Evolutionary conservation across 306 rosid species (phyloP), one percentile per base, ranked within the genome.

Genomic region (Biancaea sappan): DNA sequence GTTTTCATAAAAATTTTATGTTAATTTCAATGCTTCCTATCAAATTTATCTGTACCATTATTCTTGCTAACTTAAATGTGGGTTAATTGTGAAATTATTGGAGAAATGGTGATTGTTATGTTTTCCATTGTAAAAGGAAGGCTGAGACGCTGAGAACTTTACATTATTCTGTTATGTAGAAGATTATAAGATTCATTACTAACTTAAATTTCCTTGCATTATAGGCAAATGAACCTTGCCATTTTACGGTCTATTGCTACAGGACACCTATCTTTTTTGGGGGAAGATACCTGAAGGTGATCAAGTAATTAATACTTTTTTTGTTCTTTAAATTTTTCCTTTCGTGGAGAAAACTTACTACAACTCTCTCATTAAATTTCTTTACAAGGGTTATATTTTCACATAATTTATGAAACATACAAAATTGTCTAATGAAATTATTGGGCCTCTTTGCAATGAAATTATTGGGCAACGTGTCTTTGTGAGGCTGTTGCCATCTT

Each of bases 251-350:
- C 56, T 48, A 40, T 34, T 84, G 82, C 78, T 46, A 44, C 67
- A 54, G 87, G 67, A 73, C 84, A 7, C 90, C 88, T 40, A 68
- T 89, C 69, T 94, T 77, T 83, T 71, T 94, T 81, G 91, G 90
- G 81, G 98, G 98, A 80, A 84, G 98, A 86, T 94, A 91, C 83
- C 82, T 89, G 56, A 91, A 89, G 93, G 98, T 91, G 76, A 64
- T 41, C 71, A 13, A 34, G 15, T 64, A 64, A 53, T 74, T 67
- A 28, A 26, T 59, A 4, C 7, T 10, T 9, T 29, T 14, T 19
- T 32, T 8, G n/a, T n/a, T n/a, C n/a, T n/a, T n/a, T n/a, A n/a
- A n/a, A n/a, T 34, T 15, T 66, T 11, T 21, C 24, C 13, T 66
- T 66, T 32, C 5, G 5, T 9, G 31, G 31, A 22, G 59, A 9